phyloP scores from a whole-genome alignment of 2,329 filamentous ascomycete genomes.

The Diaporthe vaccinii region DNA sequence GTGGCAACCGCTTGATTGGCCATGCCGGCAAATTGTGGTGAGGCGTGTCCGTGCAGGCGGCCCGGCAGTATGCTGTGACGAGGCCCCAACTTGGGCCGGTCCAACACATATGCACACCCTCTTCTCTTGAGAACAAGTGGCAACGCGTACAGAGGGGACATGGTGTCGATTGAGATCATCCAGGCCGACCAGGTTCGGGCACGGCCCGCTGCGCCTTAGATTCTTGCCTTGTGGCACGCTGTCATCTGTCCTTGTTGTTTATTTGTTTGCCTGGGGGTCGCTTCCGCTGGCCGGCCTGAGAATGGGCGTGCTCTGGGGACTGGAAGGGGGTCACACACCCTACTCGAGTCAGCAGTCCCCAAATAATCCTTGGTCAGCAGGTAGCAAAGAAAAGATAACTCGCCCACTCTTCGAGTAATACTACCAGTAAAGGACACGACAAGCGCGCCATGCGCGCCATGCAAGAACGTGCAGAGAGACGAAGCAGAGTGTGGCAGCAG shows the following conservation, averaged over 20 bases:
- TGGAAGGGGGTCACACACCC: background rate
- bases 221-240: background rate
- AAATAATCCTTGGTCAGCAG: background rate
- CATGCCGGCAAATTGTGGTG: background rate
- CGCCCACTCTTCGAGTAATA: background rate
- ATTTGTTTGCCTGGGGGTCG: conserved; percentile 18
- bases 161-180: background rate
- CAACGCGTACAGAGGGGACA: background rate
- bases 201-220: conserved; percentile 7
- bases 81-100: background rate
- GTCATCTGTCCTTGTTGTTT: background rate
- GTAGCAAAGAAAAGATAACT: background rate
- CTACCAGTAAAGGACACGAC: background rate
- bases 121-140: background rate
- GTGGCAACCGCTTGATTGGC: conserved; percentile 11
- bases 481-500: background rate
- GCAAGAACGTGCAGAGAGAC: background rate
- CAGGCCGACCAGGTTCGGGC: background rate
- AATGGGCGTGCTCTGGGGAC: background rate
- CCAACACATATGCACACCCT: conserved; percentile 14
- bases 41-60: conserved; percentile 1
- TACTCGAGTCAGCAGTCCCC: background rate
- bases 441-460: background rate
- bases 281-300: background rate
- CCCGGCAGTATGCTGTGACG: background rate